Evolutionary conservation across 331 rosid genomes (phyloP), one percentile per base, ranked within the genome.

Genomic region (Quercus lobata): DNA sequence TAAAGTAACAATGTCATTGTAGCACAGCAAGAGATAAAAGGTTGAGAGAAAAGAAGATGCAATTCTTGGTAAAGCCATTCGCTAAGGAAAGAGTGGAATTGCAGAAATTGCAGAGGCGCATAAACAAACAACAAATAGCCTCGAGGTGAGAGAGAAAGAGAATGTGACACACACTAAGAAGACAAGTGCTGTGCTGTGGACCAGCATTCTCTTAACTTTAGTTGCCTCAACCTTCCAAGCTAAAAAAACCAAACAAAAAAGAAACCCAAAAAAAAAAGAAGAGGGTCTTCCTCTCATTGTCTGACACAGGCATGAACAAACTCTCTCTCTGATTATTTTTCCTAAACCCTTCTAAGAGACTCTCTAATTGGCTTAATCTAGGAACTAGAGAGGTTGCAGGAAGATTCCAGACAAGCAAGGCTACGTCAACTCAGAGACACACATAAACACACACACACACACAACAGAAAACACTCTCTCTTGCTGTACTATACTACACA

Each of bases 161-260:
- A 80, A 72, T 85, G 92, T 89, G 91, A 88, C 92, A 85, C 83
- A 84, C 85, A 72, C 84, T 77, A 84, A 81, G 75, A 78, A 53
- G 84, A 78, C 87, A 86, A 83, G 84, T 84, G 83, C 69, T 83
- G 78, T 78, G 80, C 5, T 46, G 86, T 89, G 97, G 92, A 83
- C 92, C 97, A 86, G 86, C 87, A 84, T 85, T 79, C 87, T 77
- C 77, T 73, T 49, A 76, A 71, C 87, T 85, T 88, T 83, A 76
- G 76, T 76, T 55, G 83, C 69, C 66, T 77, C 77, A 41, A 60
- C 32, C 32, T 72, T 81, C 60, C 74, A 70, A 24, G 25, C 6
- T 70, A 29, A 46, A 80, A 56, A 57, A 63, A 19, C 27, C 16
- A 65, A 60, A 57, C 8, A 73, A 79, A 27, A 25, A 17, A 32